phyloP scores from a whole-genome alignment of 257 asterid genomes.

The Solanum pennellii region DNA sequence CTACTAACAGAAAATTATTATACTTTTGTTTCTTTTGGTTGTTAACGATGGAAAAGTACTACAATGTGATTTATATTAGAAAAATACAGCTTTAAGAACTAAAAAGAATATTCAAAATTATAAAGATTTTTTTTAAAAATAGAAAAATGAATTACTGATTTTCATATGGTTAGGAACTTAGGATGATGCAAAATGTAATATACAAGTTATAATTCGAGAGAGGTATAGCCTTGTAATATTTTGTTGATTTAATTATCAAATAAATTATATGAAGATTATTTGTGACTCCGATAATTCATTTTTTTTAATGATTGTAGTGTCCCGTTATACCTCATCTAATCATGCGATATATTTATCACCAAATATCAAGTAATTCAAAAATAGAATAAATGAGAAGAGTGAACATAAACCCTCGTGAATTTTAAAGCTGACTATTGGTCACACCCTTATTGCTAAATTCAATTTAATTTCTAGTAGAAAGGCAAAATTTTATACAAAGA shows the following conservation, averaged over 20 bases:
- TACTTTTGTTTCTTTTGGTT: not conserved
- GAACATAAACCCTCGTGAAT: no score
- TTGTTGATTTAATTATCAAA: not conserved
- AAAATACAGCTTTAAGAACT: not conserved
- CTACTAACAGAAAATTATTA: not conserved
- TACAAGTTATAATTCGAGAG: not conserved
- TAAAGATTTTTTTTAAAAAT: no score
- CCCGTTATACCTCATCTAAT: no score
- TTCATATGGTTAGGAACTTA: not conserved
- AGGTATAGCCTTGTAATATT: not conserved
- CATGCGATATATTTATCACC: no score
- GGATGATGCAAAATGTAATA: not conserved
- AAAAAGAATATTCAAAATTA: no score
- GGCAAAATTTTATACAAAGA: not conserved
- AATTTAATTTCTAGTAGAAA: not conserved
- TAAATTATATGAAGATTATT: no score
- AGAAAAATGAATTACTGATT: not conserved
- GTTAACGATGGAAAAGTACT: not conserved
- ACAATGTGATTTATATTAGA: not conserved
- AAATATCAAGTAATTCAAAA: no score
- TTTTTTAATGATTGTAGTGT: no score
- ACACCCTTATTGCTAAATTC: not conserved
- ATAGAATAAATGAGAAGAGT: accelerated
- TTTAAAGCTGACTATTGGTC: no score
- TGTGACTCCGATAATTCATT: not conserved